Evolutionary conservation across 2,329 filamentous ascomycete genomes (phyloP).

Genomic region (Scedosporium boydii): DNA sequence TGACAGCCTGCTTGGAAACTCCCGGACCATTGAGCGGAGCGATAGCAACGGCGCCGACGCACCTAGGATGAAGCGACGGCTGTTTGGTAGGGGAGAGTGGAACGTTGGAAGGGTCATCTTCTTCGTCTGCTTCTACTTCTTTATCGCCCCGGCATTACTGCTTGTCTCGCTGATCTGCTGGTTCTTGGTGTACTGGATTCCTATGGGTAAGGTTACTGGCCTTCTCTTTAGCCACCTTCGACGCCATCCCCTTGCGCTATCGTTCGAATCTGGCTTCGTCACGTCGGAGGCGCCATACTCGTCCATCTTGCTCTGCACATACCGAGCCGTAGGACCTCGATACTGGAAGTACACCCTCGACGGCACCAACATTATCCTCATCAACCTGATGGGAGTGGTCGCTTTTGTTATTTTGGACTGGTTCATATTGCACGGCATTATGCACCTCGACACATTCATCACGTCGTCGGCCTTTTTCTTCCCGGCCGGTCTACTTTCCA

Average conservation of each 20-base stretch:
- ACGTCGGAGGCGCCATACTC: slow-evolving; percentile 63
- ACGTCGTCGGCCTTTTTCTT: slow-evolving; percentile 85
- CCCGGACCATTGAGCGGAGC: slow-evolving; percentile 22
- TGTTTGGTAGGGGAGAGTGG: slow-evolving; percentile 95
- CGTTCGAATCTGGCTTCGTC: slow-evolving; percentile 79
- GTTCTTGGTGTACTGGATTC: slow-evolving; percentile 95
- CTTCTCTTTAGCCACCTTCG: slow-evolving; percentile 85
- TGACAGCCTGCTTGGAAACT: slow-evolving; percentile 71
- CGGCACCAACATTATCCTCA: slow-evolving; percentile 97
- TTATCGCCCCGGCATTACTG: slow-evolving; percentile 79
- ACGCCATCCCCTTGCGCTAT: slow-evolving; percentile 83
- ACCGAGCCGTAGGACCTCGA: slow-evolving; percentile 83
- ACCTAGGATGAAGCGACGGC: slow-evolving; percentile 58
- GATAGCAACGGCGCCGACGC: slow-evolving; percentile 24
- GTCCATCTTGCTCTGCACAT: slow-evolving; percentile 90
- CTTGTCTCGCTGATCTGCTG: slow-evolving; percentile 83
- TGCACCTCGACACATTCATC: slow-evolving; percentile 62
- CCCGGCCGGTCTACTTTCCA: slow-evolving; percentile 71
- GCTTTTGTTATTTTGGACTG: slow-evolving; percentile 92
- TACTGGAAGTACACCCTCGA: slow-evolving; percentile 99
- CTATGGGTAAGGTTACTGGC: slow-evolving; percentile 92
- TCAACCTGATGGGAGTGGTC: slow-evolving; percentile 93
- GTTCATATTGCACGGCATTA: slow-evolving; percentile 59
- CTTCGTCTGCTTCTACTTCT: slow-evolving; percentile 90
- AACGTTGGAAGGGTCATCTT: slow-evolving; percentile 90